Evolutionary conservation across 371 early-diverging fungal genomes (phyloP), one percentile per base, ranked within the genome.

Genomic region (Lichtheimia ramosa): DNA sequence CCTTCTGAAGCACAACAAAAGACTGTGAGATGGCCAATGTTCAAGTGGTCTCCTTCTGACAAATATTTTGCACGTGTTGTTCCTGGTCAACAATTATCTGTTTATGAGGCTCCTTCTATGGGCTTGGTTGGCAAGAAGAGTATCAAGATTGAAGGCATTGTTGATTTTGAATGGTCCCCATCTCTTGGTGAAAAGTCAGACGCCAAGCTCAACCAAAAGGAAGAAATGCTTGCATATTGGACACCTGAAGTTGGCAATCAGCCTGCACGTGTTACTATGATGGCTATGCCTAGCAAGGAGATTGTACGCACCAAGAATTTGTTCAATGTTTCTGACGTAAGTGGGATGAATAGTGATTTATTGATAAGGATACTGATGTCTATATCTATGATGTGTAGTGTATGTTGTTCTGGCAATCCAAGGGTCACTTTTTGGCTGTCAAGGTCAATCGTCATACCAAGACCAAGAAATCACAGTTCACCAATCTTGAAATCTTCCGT

Each of bases 1-100:
- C 75, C 81, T 58, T 64, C 81, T 20, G 75, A 81, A 25, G 74
- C 68, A 48, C 75, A 79, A 28, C 80, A 86, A 55, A 75, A 77
- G 66, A 89, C 90, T 48, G 83, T 91, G 49, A 85, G 85, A 58
- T 96, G 97, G 96, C 96, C 97, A 41, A 83, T 95, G 67, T 96
- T 98, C 88, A 97, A 96, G 82, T 99, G 96, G 96, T 94, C 96
- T 56, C 85, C 89, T 51, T 88, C 90, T 70, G 95, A 95, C 65
- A 91, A 91, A 68, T 95, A 95, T 86, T 85, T 97, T 77, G 98
- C 97, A 16, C 88, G 96, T 63, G 81, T 94, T 66, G 83, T 87
- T 3, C 90, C 89, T 43, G 95, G 92, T 14, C 78, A 85, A 49
- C 83, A 87, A 64, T 83, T 98, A 52, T 83, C 88, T 27, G 86